A percentile compares a stretch with the other conserved stretches of the same genome.
Evolutionary conservation across 225 moss, liverwort and hornwort genomes (phyloP).

Genomic region (Sphagnum tenellum): DNA sequence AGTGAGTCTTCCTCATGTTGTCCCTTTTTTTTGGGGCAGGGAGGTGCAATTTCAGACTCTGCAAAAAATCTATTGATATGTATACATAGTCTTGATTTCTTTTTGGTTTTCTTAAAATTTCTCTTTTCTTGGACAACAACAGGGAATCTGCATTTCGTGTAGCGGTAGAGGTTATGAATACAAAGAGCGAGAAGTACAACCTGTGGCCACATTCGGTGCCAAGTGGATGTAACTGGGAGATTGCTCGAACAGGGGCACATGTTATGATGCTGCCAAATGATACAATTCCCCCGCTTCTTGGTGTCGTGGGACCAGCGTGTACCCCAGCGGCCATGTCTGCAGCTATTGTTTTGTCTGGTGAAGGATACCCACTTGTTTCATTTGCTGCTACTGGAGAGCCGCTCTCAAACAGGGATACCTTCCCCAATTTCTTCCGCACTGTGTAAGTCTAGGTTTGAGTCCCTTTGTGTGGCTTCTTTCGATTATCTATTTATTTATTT

Average conservation of each 20-base stretch:
- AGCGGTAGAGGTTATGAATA: constrained; percentile 72
- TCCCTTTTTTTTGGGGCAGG: background rate
- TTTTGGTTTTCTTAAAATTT: background rate
- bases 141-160: constrained; percentile 85
- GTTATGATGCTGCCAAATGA: constrained; percentile 30
- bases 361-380: constrained; percentile 58
- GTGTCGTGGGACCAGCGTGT: constrained; percentile 84
- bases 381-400: constrained; percentile 83
- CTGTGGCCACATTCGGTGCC: constrained; percentile 45
- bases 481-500: no score
- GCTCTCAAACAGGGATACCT: constrained; percentile 42
- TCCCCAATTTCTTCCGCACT: constrained; percentile 69
- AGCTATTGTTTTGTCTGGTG: constrained; percentile 31
- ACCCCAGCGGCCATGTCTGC: constrained; percentile 68
- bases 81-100: background rate
- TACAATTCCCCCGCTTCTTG: constrained; percentile 39
- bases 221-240: constrained; percentile 57
- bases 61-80: background rate
- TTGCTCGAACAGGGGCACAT: constrained; percentile 47
- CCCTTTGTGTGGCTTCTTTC: no score
- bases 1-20: background rate
- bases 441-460: constrained; percentile 37
- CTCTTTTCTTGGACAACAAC: background rate
- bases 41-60: background rate
- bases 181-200: constrained; percentile 33